A percentile compares a stretch with the other conserved stretches of the same genome.
Conservation (phyloP, 106 monocot genomes). For the Dioscorea alata region DNA sequence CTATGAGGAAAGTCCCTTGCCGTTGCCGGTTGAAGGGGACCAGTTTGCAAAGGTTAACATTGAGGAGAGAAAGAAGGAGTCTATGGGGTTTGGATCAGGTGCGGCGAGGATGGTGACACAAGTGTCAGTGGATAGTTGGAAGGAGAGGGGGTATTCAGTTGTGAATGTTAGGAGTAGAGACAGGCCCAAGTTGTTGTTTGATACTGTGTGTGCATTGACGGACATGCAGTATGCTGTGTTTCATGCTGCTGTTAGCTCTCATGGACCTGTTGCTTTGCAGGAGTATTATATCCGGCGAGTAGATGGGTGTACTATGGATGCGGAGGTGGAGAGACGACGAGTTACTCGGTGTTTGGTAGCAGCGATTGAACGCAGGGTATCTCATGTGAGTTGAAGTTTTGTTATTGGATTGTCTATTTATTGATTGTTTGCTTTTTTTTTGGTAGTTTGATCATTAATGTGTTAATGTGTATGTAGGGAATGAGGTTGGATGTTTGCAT, state of each 20-base stretch:
- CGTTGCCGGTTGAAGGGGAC: constrained; percentile 16
- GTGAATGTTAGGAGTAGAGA: constrained; percentile 49
- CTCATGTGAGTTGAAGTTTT: constrained; percentile 33
- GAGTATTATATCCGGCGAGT: constrained; percentile 59
- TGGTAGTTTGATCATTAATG: too few species aligned
- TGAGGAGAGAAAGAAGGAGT: neutral
- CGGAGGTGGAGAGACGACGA: constrained; percentile 37
- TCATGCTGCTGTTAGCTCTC: constrained; percentile 55
- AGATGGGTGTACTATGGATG: constrained; percentile 40
- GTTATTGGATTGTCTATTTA: neutral
- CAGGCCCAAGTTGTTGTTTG: constrained; percentile 66
- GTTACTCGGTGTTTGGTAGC: constrained; percentile 42
- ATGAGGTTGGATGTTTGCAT: constrained; percentile 35
- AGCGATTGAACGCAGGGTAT: constrained; percentile 51
- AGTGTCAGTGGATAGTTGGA: constrained; percentile 47
- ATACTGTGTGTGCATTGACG: constrained; percentile 65
- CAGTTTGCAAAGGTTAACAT: neutral
- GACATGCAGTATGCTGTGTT: constrained; percentile 66
- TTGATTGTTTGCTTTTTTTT: neutral
- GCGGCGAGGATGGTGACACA: constrained; percentile 10
- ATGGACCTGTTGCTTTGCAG: constrained; percentile 41
- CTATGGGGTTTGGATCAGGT: neutral
- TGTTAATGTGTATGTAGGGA: constrained; percentile 21
- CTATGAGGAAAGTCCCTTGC: constrained; percentile 21
- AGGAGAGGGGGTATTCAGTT: constrained; percentile 53